Percentiles rank a stretch among this genome's conserved stretches.
Conservation (phyloP, 148 eudicot species). For the Persicaria tinctoria region DNA sequence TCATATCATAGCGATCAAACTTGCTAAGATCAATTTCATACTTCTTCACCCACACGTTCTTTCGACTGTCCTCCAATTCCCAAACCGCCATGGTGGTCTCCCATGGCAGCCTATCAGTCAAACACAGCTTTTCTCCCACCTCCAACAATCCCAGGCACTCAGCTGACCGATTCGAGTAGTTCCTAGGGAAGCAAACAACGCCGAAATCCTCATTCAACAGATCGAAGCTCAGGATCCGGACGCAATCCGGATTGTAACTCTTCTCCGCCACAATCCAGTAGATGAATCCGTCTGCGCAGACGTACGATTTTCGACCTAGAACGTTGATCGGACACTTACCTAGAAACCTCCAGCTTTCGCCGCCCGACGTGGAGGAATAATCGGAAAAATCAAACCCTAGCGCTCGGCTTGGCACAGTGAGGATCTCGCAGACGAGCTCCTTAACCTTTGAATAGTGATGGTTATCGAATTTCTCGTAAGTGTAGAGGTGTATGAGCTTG, state of each 20-base stretch:
- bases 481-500: constrained; percentile 28
- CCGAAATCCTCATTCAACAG: constrained; percentile 23
- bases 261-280: constrained; percentile 32
- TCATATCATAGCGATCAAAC: constrained; percentile 29
- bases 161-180: constrained; percentile 27
- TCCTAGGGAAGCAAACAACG: constrained; percentile 23
- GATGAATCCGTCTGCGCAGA: constrained; percentile 19
- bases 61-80: constrained; percentile 23
- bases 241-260: constrained; percentile 23
- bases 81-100: constrained; percentile 32
- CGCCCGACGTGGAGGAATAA: not conserved
- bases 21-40: constrained; percentile 26
- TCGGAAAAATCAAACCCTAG: constrained; percentile 14
- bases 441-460: constrained; percentile 25
- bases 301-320: constrained; percentile 26
- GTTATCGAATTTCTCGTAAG: constrained; percentile 23
- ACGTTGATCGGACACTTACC: constrained; percentile 31
- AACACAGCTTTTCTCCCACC: constrained; percentile 23
- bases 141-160: constrained; percentile 34
- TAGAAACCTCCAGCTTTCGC: constrained; percentile 19
- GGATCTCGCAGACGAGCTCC: constrained; percentile 27
- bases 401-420: constrained; percentile 15
- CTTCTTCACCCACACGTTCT: constrained; percentile 25
- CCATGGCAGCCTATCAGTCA: constrained; percentile 34
- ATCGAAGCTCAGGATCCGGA: constrained; percentile 32